Conservation (phyloP, 2,329 filamentous ascomycete species). For the Apiospora saccharicola region DNA sequence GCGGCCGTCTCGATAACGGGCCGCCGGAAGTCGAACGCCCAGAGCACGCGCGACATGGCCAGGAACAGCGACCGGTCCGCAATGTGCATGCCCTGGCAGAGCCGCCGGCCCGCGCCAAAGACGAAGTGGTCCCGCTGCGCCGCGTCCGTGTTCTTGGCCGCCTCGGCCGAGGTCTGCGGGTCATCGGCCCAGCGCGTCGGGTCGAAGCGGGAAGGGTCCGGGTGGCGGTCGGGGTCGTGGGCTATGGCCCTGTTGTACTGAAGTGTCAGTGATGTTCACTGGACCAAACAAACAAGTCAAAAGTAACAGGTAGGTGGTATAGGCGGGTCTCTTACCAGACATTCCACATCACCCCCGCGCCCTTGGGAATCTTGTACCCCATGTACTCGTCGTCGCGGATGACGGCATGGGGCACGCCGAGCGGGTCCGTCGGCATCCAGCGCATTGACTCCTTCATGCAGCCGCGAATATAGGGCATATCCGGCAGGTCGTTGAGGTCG, state of each 20-base stretch:
- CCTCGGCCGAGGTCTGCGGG: slow-evolving; percentile 31
- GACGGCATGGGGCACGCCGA: slow-evolving; percentile 4
- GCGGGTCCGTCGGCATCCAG: slow-evolving; percentile 38
- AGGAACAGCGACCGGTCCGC: slow-evolving; percentile 44
- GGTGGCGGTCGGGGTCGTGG: slow-evolving; percentile 51
- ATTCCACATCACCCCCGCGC: slow-evolving; percentile 50
- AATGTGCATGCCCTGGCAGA: slow-evolving; percentile 57
- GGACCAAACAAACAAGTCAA: too few species aligned
- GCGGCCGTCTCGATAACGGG: slow-evolving; percentile 29
- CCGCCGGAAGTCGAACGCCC: slow-evolving; percentile 52
- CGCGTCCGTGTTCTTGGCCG: slow-evolving; percentile 40
- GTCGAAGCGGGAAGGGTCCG: slow-evolving; percentile 51
- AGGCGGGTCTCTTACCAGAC: slow-evolving; percentile 43
- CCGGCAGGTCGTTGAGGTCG: slow-evolving; percentile 51
- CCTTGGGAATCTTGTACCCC: slow-evolving; percentile 50
- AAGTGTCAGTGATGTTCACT: not conserved
- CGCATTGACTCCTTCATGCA: slow-evolving; percentile 56
- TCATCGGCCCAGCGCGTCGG: slow-evolving; percentile 42
- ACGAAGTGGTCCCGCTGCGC: slow-evolving; percentile 42
- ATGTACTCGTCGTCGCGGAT: slow-evolving; percentile 60
- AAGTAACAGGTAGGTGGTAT: not conserved
- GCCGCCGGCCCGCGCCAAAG: slow-evolving; percentile 43
- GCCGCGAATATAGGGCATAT: slow-evolving; percentile 52
- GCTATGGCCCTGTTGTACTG: slow-evolving; percentile 50
- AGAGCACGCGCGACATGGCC: slow-evolving; percentile 53